phyloP scores from a whole-genome alignment of 1,139 yeast species.

The Candida pseudoviswanathii region DNA sequence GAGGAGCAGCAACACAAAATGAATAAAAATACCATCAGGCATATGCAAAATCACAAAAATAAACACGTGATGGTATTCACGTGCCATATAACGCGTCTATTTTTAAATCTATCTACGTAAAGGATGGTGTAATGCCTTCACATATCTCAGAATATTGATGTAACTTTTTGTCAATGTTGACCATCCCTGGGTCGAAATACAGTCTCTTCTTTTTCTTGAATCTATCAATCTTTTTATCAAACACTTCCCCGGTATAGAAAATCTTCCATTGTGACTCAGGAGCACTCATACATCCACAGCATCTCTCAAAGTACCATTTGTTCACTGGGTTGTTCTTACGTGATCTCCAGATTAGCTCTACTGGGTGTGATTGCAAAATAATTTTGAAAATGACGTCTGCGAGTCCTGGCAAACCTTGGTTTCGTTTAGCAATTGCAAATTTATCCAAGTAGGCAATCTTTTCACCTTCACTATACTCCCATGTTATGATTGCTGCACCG shows the following conservation, averaged over 20 bases:
- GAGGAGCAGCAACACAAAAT: too few species aligned
- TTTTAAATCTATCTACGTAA: constrained; percentile 14
- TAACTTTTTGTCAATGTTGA: constrained; percentile 33
- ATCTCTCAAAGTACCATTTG: constrained; percentile 95
- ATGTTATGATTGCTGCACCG: constrained; percentile 90
- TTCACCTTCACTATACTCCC: constrained; percentile 44
- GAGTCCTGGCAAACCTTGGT: constrained; percentile 91
- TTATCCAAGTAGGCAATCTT: constrained; percentile 79
- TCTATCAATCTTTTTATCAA: constrained; percentile 36
- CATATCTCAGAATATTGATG: constrained; percentile 31
- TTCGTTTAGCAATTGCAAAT: constrained; percentile 79
- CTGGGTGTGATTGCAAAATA: constrained; percentile 67
- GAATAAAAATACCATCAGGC: neutral
- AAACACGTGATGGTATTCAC: neutral
- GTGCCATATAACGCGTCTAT: neutral
- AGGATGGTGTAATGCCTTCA: constrained; percentile 39
- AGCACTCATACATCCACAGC: constrained; percentile 65
- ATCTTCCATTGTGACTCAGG: constrained; percentile 64
- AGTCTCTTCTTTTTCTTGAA: constrained; percentile 17
- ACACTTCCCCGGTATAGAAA: constrained; percentile 64
- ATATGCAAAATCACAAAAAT: neutral
- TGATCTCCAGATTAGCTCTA: constrained; percentile 88
- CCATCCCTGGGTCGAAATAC: constrained; percentile 16
- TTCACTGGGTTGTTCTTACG: constrained; percentile 85
- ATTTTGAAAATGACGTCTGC: constrained; percentile 92